phyloP scores from a whole-genome alignment of 169 alveolate species.

The Plasmodium knowlesi region DNA sequence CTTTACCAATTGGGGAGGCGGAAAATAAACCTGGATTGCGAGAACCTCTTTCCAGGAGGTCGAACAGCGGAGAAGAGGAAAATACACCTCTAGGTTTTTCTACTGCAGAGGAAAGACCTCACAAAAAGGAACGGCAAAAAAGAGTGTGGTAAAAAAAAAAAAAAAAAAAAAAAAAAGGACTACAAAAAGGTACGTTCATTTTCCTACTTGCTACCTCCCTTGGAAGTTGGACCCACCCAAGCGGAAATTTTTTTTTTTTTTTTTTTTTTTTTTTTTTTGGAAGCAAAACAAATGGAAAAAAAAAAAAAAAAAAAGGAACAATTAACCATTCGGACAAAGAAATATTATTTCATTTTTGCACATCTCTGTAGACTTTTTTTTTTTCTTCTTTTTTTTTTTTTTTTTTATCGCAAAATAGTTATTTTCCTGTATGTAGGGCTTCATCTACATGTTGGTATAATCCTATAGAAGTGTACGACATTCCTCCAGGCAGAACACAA shows the following conservation, averaged over 20 bases:
- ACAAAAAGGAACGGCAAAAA: neutral
- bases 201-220: neutral
- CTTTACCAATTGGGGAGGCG: neutral
- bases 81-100: neutral
- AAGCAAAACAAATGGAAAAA: neutral
- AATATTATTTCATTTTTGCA: neutral
- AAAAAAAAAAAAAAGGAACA: neutral
- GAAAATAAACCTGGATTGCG: neutral
- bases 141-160: neutral
- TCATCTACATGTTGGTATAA: neutral
- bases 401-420: neutral
- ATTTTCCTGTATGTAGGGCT: neutral
- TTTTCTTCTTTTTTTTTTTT: neutral
- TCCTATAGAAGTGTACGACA: neutral
- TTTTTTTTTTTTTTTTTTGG: conserved; percentile 4
- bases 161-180: neutral
- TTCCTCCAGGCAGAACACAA: neutral
- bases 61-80: neutral
- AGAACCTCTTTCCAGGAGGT: neutral
- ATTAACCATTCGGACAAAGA: neutral
- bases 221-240: neutral
- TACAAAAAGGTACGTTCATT: neutral
- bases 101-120: neutral
- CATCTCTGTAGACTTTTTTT: neutral
- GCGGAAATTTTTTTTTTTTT: conserved; percentile 1